Evolutionary conservation across 768 basidiomycete genomes (phyloP).

Genomic region (Myochromella boudieri): DNA sequence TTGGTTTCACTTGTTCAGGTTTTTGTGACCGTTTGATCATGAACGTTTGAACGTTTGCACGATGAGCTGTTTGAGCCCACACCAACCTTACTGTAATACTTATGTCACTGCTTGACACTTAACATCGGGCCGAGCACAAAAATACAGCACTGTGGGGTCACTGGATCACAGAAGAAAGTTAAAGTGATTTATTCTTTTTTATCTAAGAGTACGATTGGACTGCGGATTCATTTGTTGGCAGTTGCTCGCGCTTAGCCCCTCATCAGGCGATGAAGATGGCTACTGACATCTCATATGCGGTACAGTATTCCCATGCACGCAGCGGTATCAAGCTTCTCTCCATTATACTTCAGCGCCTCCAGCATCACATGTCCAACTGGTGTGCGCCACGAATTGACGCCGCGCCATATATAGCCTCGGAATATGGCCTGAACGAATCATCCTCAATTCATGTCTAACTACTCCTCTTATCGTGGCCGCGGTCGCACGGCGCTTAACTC

Average conservation of each 20-base stretch:
- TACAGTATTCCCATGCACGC: neutral
- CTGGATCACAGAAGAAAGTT: no score
- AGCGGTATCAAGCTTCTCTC: neutral
- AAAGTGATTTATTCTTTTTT: no score
- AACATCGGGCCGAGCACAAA: no score
- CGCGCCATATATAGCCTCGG: neutral
- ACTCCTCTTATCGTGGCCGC: neutral
- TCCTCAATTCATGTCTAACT: neutral
- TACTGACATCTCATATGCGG: neutral
- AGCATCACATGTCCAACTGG: slow-evolving; percentile 1
- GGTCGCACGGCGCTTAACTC: neutral
- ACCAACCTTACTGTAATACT: no score
- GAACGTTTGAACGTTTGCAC: no score
- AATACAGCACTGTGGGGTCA: no score
- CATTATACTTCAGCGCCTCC: neutral
- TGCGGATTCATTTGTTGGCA: neutral
- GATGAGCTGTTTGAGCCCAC: no score
- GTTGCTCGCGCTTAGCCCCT: neutral
- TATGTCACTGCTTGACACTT: no score
- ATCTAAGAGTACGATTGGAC: neutral
- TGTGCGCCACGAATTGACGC: slow-evolving; percentile 1
- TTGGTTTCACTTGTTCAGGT: no score
- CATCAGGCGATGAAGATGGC: neutral
- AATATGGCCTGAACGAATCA: neutral
- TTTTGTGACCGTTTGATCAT: no score